phyloP scores from a whole-genome alignment of 202 grass and related monocot species.

The Alloteropsis angusta region DNA sequence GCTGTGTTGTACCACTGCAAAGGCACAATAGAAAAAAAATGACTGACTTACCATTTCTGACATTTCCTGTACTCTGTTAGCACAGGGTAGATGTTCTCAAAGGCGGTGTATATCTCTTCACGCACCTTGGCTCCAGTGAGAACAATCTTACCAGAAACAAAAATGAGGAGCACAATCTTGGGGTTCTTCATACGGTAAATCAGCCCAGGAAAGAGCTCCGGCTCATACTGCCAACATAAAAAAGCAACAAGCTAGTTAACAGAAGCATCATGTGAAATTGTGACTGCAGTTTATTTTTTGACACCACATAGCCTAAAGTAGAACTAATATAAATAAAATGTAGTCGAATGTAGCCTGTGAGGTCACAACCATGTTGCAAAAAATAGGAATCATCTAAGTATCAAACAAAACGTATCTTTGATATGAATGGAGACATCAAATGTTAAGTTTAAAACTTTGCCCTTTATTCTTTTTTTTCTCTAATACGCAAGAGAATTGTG shows the following conservation, averaged over 20 bases:
- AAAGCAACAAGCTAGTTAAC: background rate
- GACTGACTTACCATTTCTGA: conserved; percentile 32
- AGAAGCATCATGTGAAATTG: background rate
- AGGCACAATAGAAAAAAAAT: background rate
- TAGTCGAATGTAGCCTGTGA: background rate
- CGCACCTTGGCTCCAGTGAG: conserved; percentile 65
- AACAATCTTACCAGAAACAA: conserved; percentile 76
- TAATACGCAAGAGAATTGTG: too few species aligned
- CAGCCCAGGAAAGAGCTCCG: conserved; percentile 70
- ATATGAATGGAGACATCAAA: background rate
- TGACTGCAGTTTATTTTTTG: background rate
- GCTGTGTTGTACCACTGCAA: background rate
- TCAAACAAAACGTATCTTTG: background rate
- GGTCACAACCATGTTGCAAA: background rate
- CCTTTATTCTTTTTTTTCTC: too few species aligned
- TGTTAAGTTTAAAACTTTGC: background rate
- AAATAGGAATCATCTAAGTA: background rate
- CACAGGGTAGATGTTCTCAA: conserved; percentile 63
- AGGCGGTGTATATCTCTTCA: conserved; percentile 40
- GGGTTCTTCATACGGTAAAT: conserved; percentile 81
- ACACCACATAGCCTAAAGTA: background rate
- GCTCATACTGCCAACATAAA: conserved; percentile 63
- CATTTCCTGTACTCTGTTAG: conserved; percentile 42
- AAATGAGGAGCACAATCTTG: conserved; percentile 72
- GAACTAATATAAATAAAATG: background rate